These are phyloP conservation scores for Lichtheimia hyalospora DNA, from an alignment of 371 early-diverging fungal genomes.

Conservation along the genomic window DNA sequence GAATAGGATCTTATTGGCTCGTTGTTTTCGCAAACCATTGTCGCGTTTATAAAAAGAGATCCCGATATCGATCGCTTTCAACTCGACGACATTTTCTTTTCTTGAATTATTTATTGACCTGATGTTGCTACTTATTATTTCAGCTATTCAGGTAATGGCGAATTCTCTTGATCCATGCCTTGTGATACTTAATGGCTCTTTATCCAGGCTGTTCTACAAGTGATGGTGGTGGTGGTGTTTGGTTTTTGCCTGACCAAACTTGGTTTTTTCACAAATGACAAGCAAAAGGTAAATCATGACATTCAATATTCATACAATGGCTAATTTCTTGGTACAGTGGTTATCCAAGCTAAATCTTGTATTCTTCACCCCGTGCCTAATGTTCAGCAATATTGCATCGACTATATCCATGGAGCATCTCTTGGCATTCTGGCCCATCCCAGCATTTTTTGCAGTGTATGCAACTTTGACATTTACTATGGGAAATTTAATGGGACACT, in stretches of 20 bases:
- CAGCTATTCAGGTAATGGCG: conserved; percentile 17
- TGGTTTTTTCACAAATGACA: conserved; percentile 50
- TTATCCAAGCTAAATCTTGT: conserved; percentile 69
- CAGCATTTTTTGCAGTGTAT: conserved; percentile 60
- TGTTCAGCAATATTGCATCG: conserved; percentile 74
- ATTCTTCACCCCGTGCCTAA: conserved; percentile 76
- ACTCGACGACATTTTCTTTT: not conserved
- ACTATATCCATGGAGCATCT: conserved; percentile 59
- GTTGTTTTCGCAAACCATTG: no score
- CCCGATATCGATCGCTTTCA: not conserved
- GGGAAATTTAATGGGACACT: conserved; percentile 40
- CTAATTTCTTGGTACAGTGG: conserved; percentile 40
- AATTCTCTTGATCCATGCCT: no score
- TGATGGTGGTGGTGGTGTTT: conserved; percentile 54
- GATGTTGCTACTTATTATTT: conserved; percentile 18
- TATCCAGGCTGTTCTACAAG: conserved; percentile 58
- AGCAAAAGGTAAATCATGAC: conserved; percentile 50
- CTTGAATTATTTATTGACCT: no score
- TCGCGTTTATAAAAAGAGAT: no score
- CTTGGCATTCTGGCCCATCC: conserved; percentile 73
- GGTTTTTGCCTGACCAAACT: conserved; percentile 48
- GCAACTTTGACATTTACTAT: conserved; percentile 28
- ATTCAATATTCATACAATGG: not conserved
- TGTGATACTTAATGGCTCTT: no score
- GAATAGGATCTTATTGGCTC: no score